Evolutionary conservation across 2,329 filamentous ascomycete species (phyloP).

Genomic region (Cordyceps fumosorosea): DNA sequence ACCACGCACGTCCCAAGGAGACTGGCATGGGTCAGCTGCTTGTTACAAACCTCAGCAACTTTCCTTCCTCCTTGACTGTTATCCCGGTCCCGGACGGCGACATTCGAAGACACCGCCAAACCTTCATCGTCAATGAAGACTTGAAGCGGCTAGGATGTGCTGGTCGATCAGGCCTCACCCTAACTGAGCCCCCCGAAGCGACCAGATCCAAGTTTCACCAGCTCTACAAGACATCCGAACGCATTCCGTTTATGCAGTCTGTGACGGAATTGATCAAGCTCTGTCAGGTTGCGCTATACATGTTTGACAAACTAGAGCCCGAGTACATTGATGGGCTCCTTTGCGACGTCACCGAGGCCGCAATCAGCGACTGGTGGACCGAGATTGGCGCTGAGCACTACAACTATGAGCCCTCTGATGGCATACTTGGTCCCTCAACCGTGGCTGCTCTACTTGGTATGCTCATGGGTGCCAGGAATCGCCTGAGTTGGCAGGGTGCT

Average conservation of each 20-base stretch:
- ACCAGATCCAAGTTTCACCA: constrained; percentile 89
- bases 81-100: constrained; percentile 86
- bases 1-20: constrained; percentile 75
- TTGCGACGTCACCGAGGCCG: constrained; percentile 87
- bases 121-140: constrained; percentile 92
- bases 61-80: constrained; percentile 88
- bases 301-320: constrained; percentile 81
- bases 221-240: constrained; percentile 80
- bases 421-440: constrained; percentile 85
- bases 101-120: constrained; percentile 67
- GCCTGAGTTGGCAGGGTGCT: constrained; percentile 76
- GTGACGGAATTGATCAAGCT: constrained; percentile 86
- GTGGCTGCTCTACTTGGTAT: constrained; percentile 83
- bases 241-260: constrained; percentile 67
- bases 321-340: constrained; percentile 88
- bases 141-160: constrained; percentile 89
- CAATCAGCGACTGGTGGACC: constrained; percentile 92
- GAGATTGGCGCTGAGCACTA: constrained; percentile 89
- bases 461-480: constrained; percentile 82
- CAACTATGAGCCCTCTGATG: constrained; percentile 87
- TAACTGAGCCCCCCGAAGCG: constrained; percentile 70
- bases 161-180: constrained; percentile 76
- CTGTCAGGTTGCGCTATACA: constrained; percentile 79
- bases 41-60: constrained; percentile 88
- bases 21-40: constrained; percentile 79